Conservation (phyloP, 176 grass and related monocot species). For the Puya raimondii region DNA sequence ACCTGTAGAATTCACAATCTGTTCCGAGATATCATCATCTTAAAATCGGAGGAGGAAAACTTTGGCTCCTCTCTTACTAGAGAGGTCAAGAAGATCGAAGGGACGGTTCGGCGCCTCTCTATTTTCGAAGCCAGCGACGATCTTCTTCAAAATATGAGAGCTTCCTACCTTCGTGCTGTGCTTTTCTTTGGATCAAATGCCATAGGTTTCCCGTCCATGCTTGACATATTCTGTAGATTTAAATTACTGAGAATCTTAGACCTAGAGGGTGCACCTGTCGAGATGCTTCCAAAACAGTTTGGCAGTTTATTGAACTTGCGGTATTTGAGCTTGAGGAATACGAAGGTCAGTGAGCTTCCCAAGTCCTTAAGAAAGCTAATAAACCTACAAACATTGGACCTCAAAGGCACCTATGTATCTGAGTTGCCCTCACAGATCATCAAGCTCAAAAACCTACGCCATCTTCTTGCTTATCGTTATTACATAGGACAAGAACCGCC, state of each 20-base stretch:
- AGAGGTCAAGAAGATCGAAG: slow-evolving; percentile 12
- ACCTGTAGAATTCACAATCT: slow-evolving; percentile 25
- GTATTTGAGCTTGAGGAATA: slow-evolving; percentile 31
- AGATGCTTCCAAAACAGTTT: slow-evolving; percentile 15
- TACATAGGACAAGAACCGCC: slow-evolving; percentile 18
- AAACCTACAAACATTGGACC: slow-evolving; percentile 35
- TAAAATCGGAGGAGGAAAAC: slow-evolving; percentile 34
- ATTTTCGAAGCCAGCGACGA: slow-evolving; percentile 18
- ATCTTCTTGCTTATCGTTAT: slow-evolving; percentile 35
- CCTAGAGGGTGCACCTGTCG: slow-evolving; percentile 25
- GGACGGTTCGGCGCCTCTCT: slow-evolving; percentile 14
- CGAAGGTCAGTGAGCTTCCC: slow-evolving; percentile 21
- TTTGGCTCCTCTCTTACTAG: slow-evolving; percentile 20
- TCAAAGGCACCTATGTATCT: slow-evolving; percentile 37
- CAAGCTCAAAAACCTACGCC: slow-evolving; percentile 30
- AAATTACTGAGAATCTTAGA: slow-evolving; percentile 20
- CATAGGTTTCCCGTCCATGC: slow-evolving; percentile 7
- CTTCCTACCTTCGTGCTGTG: slow-evolving; percentile 9
- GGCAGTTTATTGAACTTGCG: slow-evolving; percentile 11
- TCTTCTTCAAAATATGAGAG: slow-evolving; percentile 3
- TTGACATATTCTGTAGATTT: slow-evolving; percentile 4
- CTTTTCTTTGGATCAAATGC: slow-evolving; percentile 12
- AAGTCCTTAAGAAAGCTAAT: slow-evolving; percentile 27
- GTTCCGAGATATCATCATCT: slow-evolving; percentile 19
- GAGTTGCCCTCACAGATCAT: slow-evolving; percentile 25